Evolutionary conservation across 495 filamentous ascomycete species (phyloP), one percentile per base, ranked within the genome.

Genomic region (Xylaria flabelliformis): DNA sequence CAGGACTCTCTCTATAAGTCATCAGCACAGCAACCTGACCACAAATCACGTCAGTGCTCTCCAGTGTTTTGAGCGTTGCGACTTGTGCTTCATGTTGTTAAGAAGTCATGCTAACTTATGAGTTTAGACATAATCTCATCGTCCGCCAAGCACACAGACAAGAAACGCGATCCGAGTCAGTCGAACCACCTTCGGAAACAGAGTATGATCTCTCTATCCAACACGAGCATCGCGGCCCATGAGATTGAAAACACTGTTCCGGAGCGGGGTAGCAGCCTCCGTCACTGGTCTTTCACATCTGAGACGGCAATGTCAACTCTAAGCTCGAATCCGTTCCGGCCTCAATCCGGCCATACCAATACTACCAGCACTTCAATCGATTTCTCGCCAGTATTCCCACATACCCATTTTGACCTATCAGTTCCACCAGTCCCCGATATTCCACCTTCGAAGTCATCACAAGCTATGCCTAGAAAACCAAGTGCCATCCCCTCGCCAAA

Each of bases 321-420:
- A 55, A 83, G 81, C 71, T 83, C 82, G 42, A 82, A 82, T 53
- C 74, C 77, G 15, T 82, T 83, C 55, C 77, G 78, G 19, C 79
- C 80, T 5, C 77, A 79, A 56, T 84, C 82, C 3, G 76, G 78
- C 51, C 83, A 83, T 55, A 84, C 84, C 0, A 81, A 83, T 51
- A 84, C 84, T 0, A 81, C 82, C 4, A 81, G 80, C 41, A 85
- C 83, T 4, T 84, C 83, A 0, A 72, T 86, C 64, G 79, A 85
- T 65, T 84, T 46, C 74, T 76, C 70, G 50, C 76, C 70, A 26
- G 6, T 72, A 32, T 59, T 64, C 34, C 69, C 69, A 13, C 69
- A 44, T 17, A 32, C 44, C 13, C 32, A 56, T 32, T 21, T 9
- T 0, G 34, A 56, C 24, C 41, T 17, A 0, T 64, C 48, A 21